Percentiles rank a stretch among this genome's conserved stretches.
Evolutionary conservation across 2,329 filamentous ascomycete genomes (phyloP).

Genomic region (Kalmusia sp.): DNA sequence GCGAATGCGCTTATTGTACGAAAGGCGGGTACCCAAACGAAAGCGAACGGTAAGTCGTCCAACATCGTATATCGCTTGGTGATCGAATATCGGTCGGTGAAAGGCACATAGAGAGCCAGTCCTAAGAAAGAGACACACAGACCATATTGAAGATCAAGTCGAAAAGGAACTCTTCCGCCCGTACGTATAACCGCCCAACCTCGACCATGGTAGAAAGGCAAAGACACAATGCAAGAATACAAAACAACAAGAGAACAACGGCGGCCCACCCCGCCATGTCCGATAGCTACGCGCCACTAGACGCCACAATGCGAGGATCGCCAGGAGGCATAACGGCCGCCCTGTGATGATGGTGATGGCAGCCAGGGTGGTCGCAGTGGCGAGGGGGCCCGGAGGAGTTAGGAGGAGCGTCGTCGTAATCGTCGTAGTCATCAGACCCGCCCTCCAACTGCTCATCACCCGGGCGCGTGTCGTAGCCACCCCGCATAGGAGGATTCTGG

Average conservation of each 20-base stretch:
- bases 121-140: background rate
- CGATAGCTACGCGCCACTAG: constrained; percentile 41
- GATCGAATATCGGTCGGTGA: background rate
- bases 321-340: constrained; percentile 30
- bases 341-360: constrained; percentile 38
- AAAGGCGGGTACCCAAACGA: background rate
- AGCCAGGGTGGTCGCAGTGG: constrained; percentile 39
- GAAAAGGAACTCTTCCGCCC: background rate
- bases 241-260: constrained; percentile 44
- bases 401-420: constrained; percentile 39
- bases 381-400: constrained; percentile 22
- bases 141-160: background rate
- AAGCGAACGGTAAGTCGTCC: background rate
- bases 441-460: constrained; percentile 41
- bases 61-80: background rate
- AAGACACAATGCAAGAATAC: constrained; percentile 34
- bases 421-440: constrained; percentile 45
- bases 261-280: constrained; percentile 50
- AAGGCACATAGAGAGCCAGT: background rate
- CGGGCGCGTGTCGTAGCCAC: constrained; percentile 39
- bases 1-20: background rate
- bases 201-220: constrained; percentile 34
- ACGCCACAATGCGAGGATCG: constrained; percentile 30
- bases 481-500: constrained; percentile 37
- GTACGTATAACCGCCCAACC: constrained; percentile 7